Evolutionary conservation across 768 basidiomycete genomes (phyloP).

Genomic region (Termitomyces sp.): DNA sequence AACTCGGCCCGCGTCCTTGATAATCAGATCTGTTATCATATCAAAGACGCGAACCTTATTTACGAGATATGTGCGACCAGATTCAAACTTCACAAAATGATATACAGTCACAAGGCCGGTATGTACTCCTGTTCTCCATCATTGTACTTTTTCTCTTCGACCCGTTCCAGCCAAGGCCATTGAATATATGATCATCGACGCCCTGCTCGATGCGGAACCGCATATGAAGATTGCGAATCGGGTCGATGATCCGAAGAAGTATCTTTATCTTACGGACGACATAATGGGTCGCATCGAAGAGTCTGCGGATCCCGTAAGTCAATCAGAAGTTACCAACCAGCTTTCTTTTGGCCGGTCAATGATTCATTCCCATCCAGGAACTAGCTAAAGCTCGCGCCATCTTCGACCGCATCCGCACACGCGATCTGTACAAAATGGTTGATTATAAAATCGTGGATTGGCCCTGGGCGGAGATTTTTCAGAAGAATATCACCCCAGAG

Average conservation of each 20-base stretch:
- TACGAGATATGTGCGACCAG: constrained; percentile 70
- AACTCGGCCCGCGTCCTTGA: constrained; percentile 71
- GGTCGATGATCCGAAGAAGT: constrained; percentile 53
- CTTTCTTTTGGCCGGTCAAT: neutral
- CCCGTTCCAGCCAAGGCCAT: constrained; percentile 69
- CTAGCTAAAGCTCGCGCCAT: constrained; percentile 54
- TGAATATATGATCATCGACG: constrained; percentile 84
- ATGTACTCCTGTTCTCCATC: constrained; percentile 8
- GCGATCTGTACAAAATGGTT: constrained; percentile 66
- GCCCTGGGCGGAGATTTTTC: constrained; percentile 28
- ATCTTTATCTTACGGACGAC: constrained; percentile 61
- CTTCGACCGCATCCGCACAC: constrained; percentile 51
- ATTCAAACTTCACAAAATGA: constrained; percentile 74
- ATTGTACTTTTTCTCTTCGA: neutral
- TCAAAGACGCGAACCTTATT: constrained; percentile 75
- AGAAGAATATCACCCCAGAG: constrained; percentile 31
- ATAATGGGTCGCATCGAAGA: constrained; percentile 57
- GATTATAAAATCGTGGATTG: constrained; percentile 55
- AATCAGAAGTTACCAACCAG: too few relatives aligned
- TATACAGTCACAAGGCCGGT: constrained; percentile 83
- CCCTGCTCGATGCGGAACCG: constrained; percentile 60
- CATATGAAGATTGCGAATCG: constrained; percentile 51
- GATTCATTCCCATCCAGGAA: constrained; percentile 47
- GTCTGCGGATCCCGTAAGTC: constrained; percentile 39
- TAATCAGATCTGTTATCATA: constrained; percentile 72